Conservation (phyloP, 345 rosid species). For the Aquilaria sinensis region DNA sequence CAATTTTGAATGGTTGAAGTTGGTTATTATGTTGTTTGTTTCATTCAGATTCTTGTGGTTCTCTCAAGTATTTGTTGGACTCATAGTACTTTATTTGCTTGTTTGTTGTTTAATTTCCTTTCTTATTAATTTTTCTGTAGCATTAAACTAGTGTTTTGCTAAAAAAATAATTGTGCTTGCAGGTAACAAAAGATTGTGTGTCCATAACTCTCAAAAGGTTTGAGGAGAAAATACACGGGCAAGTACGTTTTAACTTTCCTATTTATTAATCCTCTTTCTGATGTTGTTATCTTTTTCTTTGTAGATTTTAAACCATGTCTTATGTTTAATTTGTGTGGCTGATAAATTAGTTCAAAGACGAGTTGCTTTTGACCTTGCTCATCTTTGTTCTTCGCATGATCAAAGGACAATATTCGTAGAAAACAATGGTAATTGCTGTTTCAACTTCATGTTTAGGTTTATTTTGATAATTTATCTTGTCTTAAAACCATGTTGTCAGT, state of each 20-base stretch:
- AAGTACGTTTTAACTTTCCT: conserved; percentile 45
- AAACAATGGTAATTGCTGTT: conserved; percentile 41
- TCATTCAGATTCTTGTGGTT: neutral
- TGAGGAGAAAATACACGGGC: conserved; percentile 95
- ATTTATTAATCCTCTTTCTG: conserved; percentile 6
- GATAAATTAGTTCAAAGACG: conserved; percentile 83
- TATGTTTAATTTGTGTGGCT: conserved; percentile 77
- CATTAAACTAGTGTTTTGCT: neutral
- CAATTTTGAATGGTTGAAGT: conserved; percentile 16
- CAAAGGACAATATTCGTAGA: conserved; percentile 80
- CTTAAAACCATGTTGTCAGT: neutral
- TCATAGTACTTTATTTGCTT: neutral
- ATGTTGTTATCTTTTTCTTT: conserved; percentile 17
- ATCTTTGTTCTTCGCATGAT: conserved; percentile 89
- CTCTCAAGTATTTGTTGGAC: too few species aligned
- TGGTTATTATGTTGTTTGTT: neutral
- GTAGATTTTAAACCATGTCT: conserved; percentile 81
- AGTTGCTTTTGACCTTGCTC: conserved; percentile 92
- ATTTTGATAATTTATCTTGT: neutral
- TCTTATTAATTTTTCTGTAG: neutral
- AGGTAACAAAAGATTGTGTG: conserved; percentile 99
- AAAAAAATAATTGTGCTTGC: conserved; percentile 15
- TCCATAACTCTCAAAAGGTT: conserved; percentile 92
- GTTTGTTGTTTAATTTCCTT: too few species aligned
- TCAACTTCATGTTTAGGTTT: too few species aligned